A percentile compares a stretch with the other conserved stretches of the same genome.
These are phyloP conservation scores for Trichoderma endophyticum DNA, from an alignment of 2,329 filamentous ascomycete species.

Conservation along the genomic window DNA sequence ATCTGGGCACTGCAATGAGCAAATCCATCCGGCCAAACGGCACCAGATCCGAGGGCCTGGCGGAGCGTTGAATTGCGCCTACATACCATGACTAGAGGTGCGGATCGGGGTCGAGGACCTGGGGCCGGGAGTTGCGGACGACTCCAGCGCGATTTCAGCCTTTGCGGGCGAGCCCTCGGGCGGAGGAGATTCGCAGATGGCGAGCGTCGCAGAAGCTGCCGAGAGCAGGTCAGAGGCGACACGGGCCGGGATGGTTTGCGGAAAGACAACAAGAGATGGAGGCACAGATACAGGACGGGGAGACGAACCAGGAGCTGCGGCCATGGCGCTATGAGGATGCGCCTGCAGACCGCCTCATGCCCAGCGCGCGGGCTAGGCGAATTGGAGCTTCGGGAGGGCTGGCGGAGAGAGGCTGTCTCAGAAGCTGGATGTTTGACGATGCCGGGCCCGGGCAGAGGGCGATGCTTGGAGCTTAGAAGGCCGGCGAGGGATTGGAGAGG, in stretches of 20 bases:
- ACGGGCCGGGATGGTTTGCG: neutral
- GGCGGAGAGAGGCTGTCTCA: neutral
- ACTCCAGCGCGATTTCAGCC: constrained; percentile 11
- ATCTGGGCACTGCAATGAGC: constrained; percentile 12
- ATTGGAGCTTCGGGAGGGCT: neutral
- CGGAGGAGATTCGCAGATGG: constrained; percentile 11
- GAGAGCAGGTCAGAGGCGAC: constrained; percentile 21
- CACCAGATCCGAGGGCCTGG: neutral
- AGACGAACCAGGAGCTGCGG: constrained; percentile 29
- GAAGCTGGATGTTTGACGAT: neutral
- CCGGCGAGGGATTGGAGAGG: neutral
- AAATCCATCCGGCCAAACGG: neutral
- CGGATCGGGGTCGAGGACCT: constrained; percentile 9
- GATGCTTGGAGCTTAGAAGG: neutral
- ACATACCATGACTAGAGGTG: constrained; percentile 18
- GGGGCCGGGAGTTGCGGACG: neutral
- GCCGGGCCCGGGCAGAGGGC: neutral
- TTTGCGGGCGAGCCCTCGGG: neutral
- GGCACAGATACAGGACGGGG: neutral
- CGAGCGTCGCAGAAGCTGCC: constrained; percentile 22
- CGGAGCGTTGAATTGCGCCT: neutral
- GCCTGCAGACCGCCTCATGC: constrained; percentile 21
- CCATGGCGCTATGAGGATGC: constrained; percentile 27
- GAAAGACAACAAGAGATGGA: neutral
- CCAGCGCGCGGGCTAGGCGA: constrained; percentile 19